These are phyloP conservation scores for Candida alai DNA, from an alignment of 805 yeast species.

Conservation along the genomic window DNA sequence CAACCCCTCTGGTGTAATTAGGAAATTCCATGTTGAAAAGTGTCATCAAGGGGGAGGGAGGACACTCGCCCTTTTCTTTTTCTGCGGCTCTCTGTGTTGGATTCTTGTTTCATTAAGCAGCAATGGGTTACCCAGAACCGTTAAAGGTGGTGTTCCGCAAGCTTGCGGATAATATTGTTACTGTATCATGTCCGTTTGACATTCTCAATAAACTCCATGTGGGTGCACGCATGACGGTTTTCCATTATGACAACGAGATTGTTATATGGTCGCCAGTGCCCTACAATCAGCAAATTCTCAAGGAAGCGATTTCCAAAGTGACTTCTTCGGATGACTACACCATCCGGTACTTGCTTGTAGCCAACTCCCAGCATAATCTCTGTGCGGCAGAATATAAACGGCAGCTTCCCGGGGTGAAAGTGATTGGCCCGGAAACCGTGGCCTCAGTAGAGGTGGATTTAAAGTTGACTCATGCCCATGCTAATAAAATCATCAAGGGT, in stretches of 20 bases:
- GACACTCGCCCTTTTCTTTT: too few relatives aligned
- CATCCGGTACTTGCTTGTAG: slow-evolving; percentile 50
- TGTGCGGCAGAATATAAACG: slow-evolving; percentile 52
- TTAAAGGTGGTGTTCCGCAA: slow-evolving; percentile 24
- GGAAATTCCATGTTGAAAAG: too few relatives aligned
- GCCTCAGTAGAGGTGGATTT: slow-evolving; percentile 37
- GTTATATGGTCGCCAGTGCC: slow-evolving; percentile 58
- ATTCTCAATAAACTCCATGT: slow-evolving; percentile 27
- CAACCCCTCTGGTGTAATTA: too few relatives aligned
- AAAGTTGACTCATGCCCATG: slow-evolving; percentile 28
- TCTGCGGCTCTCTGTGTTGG: too few relatives aligned
- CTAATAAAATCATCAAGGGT: slow-evolving; percentile 26
- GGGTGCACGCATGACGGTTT: slow-evolving; percentile 41
- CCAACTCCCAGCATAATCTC: slow-evolving; percentile 62
- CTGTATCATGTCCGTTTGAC: slow-evolving; percentile 30
- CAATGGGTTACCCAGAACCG: slow-evolving; percentile 5
- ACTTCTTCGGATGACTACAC: slow-evolving; percentile 31
- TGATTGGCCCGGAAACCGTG: slow-evolving; percentile 49
- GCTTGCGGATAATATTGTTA: slow-evolving; percentile 29
- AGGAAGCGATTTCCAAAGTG: slow-evolving; percentile 32
- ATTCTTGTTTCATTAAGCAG: too few relatives aligned
- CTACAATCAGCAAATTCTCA: slow-evolving; percentile 41
- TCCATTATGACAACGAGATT: slow-evolving; percentile 27
- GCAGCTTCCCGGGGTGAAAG: slow-evolving; percentile 45
- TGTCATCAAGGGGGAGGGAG: too few relatives aligned